phyloP scores from a whole-genome alignment of 225 moss, liverwort and hornwort genomes.

The Ulota crispa region DNA sequence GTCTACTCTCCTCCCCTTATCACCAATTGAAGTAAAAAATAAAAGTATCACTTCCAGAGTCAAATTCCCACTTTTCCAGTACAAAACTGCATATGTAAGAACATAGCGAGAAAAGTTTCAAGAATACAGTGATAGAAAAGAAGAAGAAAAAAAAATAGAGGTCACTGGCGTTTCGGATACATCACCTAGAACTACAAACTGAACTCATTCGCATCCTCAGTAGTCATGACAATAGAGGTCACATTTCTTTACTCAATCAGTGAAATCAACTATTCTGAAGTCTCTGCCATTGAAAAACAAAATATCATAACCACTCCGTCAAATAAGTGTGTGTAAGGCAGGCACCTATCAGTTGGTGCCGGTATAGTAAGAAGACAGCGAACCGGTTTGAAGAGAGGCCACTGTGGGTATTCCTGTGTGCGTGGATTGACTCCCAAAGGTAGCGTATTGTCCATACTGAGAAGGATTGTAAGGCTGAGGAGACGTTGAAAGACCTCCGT shows the following conservation, averaged over 20 bases:
- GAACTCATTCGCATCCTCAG: slow-evolving; percentile 17
- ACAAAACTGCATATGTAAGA: slow-evolving; percentile 30
- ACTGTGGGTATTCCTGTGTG: slow-evolving; percentile 79
- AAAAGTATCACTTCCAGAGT: slow-evolving; percentile 17
- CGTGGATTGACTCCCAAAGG: slow-evolving; percentile 73
- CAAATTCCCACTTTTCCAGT: slow-evolving; percentile 19
- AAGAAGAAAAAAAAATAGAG: slow-evolving; percentile 26
- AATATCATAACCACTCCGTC: neutral
- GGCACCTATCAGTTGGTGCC: slow-evolving; percentile 53
- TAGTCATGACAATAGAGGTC: neutral
- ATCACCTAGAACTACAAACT: slow-evolving; percentile 33
- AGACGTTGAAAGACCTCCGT: slow-evolving; percentile 67
- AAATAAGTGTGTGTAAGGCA: neutral
- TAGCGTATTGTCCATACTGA: slow-evolving; percentile 84
- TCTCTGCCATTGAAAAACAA: slow-evolving; percentile 11
- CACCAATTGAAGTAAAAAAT: neutral
- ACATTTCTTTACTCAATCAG: slow-evolving; percentile 17
- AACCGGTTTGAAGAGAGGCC: slow-evolving; percentile 65
- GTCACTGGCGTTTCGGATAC: slow-evolving; percentile 26
- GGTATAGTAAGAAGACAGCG: slow-evolving; percentile 73
- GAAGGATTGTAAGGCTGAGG: slow-evolving; percentile 85
- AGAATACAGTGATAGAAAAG: slow-evolving; percentile 31
- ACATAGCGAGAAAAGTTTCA: slow-evolving; percentile 34
- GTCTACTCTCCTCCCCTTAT: neutral
- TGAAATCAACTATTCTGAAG: slow-evolving; percentile 13